These are phyloP conservation scores for Erythrophleum fordii DNA, from an alignment of 306 rosid genomes.

Conservation along the genomic window DNA sequence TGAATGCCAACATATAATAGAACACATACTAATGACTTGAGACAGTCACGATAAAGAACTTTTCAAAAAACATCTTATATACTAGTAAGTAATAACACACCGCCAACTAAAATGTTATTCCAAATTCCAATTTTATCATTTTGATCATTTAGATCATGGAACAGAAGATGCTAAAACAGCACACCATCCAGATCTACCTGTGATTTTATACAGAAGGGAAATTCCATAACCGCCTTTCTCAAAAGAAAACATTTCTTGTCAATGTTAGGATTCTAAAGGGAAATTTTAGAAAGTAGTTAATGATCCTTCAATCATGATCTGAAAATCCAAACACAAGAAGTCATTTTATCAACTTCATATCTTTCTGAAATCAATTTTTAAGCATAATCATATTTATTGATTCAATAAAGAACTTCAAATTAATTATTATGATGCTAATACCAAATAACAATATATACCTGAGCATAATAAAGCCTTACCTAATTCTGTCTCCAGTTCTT, in stretches of 20 bases:
- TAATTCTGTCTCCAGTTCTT: conserved; percentile 68
- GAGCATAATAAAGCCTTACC: conserved; percentile 45
- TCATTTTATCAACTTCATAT: conserved; percentile 20
- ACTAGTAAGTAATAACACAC: not conserved
- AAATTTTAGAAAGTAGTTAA: not conserved
- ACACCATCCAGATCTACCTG: not conserved
- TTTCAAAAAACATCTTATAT: not conserved
- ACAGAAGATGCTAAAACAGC: not conserved
- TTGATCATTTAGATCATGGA: not conserved
- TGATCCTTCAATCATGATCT: not conserved
- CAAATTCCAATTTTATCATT: not conserved
- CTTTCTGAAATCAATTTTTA: conserved; percentile 14
- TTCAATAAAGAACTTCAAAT: not conserved
- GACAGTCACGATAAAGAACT: not conserved
- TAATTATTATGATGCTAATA: conserved; percentile 6
- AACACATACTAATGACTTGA: too few species aligned
- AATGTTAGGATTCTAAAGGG: not conserved
- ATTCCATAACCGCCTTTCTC: not conserved
- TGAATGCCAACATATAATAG: not conserved
- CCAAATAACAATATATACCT: conserved; percentile 15
- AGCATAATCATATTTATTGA: not conserved
- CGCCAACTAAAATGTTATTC: not conserved
- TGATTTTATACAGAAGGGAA: not conserved
- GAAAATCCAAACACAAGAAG: conserved; percentile 16
- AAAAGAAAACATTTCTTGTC: not conserved